Evolutionary conservation across 2,329 filamentous ascomycete genomes (phyloP), one percentile per base, ranked within the genome.

Genomic region (Hymenoscyphus infarciens): DNA sequence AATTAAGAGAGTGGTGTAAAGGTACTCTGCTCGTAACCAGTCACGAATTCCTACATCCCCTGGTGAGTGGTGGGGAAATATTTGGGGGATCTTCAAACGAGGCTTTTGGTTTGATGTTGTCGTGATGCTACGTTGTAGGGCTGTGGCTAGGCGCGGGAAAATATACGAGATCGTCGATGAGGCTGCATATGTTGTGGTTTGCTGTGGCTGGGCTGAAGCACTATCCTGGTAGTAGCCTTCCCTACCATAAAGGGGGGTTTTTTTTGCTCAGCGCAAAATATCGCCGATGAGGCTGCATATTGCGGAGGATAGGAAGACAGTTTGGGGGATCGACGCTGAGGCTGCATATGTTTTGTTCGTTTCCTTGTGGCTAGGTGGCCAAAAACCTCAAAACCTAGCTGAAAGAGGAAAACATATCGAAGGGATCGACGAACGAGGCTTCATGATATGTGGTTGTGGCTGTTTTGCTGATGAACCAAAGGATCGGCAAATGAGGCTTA

Each of bases 131-230:
- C n/a, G 45, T 52, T 52, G 45, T 52, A 52, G 45, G 19, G 45
- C 45, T 52, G 45, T 11, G 45, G 45, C 19, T 52, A 52, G 25
- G 45, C 45, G 45, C 19, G 19, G 19, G 8, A 52, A 52, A 52
- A 52, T 52, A 52, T 22, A 52, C 45, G 45, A 52, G 45, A 52
- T 49, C 42, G 42, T 19, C 42, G 7, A 49, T 52, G 19, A 52
- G 45, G 45, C 45, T 52, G 19, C 45, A 52, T 27, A 52, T 52
- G 19, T 49, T 25, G 45, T 52, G n/a, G 45, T 22, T 52, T 52
- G 19, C 19, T 52, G 45, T 22, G 22, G 45, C 45, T 52, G 45
- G 45, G 45, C 45, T 52, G 45, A 52, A 52, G 45, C 19, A 52
- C 25, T 52, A 52, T 52, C 15, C 19, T 52, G 19, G 45, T 52